Conservation (phyloP, 768 basidiomycete species). For the Pleurotus salmoneostramineus region DNA sequence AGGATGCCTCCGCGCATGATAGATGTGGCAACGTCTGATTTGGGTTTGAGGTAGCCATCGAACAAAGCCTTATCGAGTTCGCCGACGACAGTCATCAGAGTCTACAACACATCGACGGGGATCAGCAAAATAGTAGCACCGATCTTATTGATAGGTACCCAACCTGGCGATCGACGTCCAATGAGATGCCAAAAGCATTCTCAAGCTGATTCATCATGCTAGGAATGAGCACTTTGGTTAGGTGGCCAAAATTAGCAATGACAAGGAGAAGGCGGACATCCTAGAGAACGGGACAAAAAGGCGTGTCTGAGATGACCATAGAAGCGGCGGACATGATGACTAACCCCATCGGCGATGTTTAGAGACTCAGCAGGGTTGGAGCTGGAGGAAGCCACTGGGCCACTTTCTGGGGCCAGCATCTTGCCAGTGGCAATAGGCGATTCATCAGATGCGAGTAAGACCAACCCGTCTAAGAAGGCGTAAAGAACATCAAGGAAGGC, state of each 20-base stretch:
- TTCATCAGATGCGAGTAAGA: constrained; percentile 74
- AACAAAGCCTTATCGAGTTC: constrained; percentile 90
- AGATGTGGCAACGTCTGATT: constrained; percentile 59
- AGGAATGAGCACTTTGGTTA: constrained; percentile 69
- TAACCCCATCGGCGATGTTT: constrained; percentile 60
- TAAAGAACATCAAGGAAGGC: constrained; percentile 86
- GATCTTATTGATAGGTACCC: constrained; percentile 15
- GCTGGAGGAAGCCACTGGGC: constrained; percentile 22
- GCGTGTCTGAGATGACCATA: background rate
- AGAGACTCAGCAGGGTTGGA: constrained; percentile 52
- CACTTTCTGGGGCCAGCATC: constrained; percentile 23
- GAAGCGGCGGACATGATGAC: constrained; percentile 18
- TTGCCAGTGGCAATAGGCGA: constrained; percentile 42
- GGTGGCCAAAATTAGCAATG: constrained; percentile 81
- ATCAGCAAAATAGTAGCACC: constrained; percentile 5
- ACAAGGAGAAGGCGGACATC: constrained; percentile 85
- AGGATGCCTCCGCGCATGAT: constrained; percentile 81
- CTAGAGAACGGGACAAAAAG: constrained; percentile 33
- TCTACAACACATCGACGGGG: constrained; percentile 31
- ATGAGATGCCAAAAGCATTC: constrained; percentile 64
- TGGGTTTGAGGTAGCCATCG: constrained; percentile 81
- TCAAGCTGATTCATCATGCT: constrained; percentile 80
- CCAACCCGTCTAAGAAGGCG: constrained; percentile 82
- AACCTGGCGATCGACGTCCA: constrained; percentile 72
- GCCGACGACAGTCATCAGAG: constrained; percentile 70